Evolutionary conservation across 2,329 filamentous ascomycete genomes (phyloP).

Genomic region (Monilinia fructicola): DNA sequence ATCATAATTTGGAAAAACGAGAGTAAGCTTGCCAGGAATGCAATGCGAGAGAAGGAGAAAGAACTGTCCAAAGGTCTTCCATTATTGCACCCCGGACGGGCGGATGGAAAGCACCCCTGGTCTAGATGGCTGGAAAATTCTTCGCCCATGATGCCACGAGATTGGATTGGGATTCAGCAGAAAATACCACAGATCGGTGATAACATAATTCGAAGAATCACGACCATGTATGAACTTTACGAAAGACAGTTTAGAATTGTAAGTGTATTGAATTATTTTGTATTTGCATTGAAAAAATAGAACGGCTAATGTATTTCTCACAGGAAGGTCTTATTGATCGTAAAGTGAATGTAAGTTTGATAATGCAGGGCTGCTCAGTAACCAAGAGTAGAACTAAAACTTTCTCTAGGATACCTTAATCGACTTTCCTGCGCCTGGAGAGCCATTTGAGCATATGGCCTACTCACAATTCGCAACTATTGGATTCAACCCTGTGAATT

Average conservation of each 20-base stretch:
- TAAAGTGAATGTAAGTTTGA: neutral
- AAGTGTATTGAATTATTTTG: neutral
- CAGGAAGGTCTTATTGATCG: neutral
- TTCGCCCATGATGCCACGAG: neutral
- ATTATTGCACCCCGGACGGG: conserved; percentile 8
- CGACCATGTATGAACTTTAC: neutral
- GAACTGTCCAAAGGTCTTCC: conserved; percentile 8
- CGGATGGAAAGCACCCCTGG: conserved; percentile 20
- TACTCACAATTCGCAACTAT: neutral
- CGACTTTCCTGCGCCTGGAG: conserved; percentile 5
- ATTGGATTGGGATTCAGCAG: conserved; percentile 25
- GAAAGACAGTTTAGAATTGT: conserved; percentile 4
- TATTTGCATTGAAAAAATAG: neutral
- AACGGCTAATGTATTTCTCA: neutral
- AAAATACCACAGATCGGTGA: conserved; percentile 24
- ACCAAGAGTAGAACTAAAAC: neutral
- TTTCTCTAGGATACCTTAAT: neutral
- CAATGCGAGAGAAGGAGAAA: neutral
- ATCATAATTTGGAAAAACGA: neutral
- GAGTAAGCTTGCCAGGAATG: conserved; percentile 1
- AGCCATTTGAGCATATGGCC: conserved; percentile 3
- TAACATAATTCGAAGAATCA: conserved; percentile 13
- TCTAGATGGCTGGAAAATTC: conserved; percentile 26
- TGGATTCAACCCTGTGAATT: neutral
- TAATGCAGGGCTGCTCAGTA: neutral